A percentile compares a stretch with the other conserved stretches of the same genome.
Conservation (phyloP, 2,329 filamentous ascomycete genomes). For the Plectosphaerella sp. region DNA sequence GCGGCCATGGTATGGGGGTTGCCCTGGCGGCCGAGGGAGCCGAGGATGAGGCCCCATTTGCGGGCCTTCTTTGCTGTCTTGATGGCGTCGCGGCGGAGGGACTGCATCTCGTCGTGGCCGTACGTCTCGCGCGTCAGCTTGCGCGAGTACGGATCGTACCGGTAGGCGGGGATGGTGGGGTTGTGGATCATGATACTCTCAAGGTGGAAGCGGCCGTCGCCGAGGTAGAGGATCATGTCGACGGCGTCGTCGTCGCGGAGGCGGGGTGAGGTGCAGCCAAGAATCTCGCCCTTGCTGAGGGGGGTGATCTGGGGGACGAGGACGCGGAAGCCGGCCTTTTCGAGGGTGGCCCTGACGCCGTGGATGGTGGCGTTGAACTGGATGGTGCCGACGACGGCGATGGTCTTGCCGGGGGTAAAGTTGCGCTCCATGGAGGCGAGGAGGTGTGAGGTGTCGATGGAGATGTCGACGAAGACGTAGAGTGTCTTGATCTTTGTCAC, state of each 20-base stretch:
- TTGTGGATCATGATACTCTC: constrained; percentile 99
- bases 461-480: constrained; percentile 97
- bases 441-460: constrained; percentile 86
- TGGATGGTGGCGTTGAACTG: constrained; percentile 98
- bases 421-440: constrained; percentile 84
- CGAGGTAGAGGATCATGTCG: constrained; percentile 82
- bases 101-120: constrained; percentile 86
- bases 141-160: constrained; percentile 94
- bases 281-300: constrained; percentile 88
- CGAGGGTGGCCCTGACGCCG: constrained; percentile 71
- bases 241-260: constrained; percentile 55
- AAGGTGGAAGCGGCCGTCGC: constrained; percentile 90
- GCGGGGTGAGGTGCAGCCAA: constrained; percentile 91
- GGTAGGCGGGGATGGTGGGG: constrained; percentile 81
- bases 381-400: constrained; percentile 93
- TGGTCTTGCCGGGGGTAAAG: constrained; percentile 76
- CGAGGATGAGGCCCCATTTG: constrained; percentile 94
- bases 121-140: constrained; percentile 89
- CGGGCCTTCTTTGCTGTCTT: constrained; percentile 66
- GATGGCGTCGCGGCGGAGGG: constrained; percentile 74
- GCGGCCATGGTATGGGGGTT: constrained; percentile 89
- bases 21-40: constrained; percentile 86
- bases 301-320: constrained; percentile 90
- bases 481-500: constrained; percentile 96
- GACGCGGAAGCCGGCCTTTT: constrained; percentile 79